phyloP scores from a whole-genome alignment of 371 early-diverging fungal species.

The Mucor mucedo region DNA sequence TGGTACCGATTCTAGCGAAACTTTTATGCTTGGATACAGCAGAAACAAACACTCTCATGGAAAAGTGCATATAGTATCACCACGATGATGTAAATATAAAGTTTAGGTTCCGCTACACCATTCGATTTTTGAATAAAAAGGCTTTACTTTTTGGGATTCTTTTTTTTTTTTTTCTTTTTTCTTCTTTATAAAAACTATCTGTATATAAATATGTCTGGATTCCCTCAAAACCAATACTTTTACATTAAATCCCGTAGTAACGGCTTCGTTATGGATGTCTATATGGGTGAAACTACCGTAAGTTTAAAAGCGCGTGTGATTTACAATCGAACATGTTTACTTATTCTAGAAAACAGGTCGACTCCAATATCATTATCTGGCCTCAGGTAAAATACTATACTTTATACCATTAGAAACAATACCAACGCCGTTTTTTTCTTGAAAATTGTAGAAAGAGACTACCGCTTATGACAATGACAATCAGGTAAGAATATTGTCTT shows the following conservation, averaged over 20 bases:
- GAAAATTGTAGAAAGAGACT: conserved; percentile 39
- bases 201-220: conserved; percentile 22
- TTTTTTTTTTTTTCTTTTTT: conserved; percentile 3
- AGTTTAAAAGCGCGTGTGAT: not conserved
- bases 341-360: conserved; percentile 32
- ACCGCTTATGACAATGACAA: conserved; percentile 32
- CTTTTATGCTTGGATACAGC: conserved; percentile 45
- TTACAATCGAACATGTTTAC: not conserved
- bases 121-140: too few species aligned
- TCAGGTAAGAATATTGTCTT: conserved; percentile 35
- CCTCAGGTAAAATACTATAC: conserved; percentile 35
- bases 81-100: not conserved
- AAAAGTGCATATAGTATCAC: conserved; percentile 14
- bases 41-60: conserved; percentile 41
- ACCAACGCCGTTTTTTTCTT: not conserved
- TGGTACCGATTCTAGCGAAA: conserved; percentile 54
- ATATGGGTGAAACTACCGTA: conserved; percentile 35
- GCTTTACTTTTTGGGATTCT: not conserved
- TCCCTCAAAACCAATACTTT: conserved; percentile 31
- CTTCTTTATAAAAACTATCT: not conserved
- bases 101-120: not conserved
- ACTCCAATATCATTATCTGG: conserved; percentile 52
- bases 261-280: conserved; percentile 28
- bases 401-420: not conserved
- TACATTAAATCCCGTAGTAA: conserved; percentile 26